Percentiles rank a stretch among this genome's conserved stretches.
Conservation (phyloP, 306 rosid species). For the Argentina anserina region DNA sequence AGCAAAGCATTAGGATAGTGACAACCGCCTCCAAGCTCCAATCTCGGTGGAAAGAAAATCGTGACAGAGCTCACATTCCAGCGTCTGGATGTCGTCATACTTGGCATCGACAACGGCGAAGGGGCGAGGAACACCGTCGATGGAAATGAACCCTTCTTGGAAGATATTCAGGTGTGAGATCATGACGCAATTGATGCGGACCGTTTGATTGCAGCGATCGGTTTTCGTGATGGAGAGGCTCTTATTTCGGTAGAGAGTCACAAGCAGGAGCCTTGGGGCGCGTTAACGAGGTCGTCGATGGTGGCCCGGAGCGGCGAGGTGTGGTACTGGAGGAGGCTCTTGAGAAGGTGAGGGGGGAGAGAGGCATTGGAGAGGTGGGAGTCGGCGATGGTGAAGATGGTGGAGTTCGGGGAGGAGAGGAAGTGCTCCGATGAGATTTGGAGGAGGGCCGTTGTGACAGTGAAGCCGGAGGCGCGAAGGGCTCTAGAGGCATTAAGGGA, state of each 20-base stretch:
- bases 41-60: conserved; percentile 63
- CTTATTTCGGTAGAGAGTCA: conserved; percentile 45
- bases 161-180: conserved; percentile 60
- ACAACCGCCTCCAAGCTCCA: conserved; percentile 20
- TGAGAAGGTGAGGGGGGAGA: conserved; percentile 56
- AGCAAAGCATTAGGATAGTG: conserved; percentile 31
- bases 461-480: conserved; percentile 49
- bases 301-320: conserved; percentile 32
- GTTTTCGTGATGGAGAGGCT: conserved; percentile 37
- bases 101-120: conserved; percentile 41
- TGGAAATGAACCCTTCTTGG: conserved; percentile 34
- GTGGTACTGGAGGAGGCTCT: conserved; percentile 52
- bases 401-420: conserved; percentile 34
- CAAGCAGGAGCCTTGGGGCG: conserved; percentile 39
- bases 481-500: conserved; percentile 46
- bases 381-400: conserved; percentile 48
- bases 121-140: conserved; percentile 65
- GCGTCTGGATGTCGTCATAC: conserved; percentile 31
- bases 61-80: conserved; percentile 48
- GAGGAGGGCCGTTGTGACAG: conserved; percentile 53
- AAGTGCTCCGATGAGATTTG: conserved; percentile 54
- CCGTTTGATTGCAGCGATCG: conserved; percentile 9
- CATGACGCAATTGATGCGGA: conserved; percentile 55
- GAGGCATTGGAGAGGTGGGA: conserved; percentile 35
- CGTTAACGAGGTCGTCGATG: conserved; percentile 28